Evolutionary conservation across 1,284 basidiomycete genomes (phyloP).

Genomic region (Leccinum subrobustum): DNA sequence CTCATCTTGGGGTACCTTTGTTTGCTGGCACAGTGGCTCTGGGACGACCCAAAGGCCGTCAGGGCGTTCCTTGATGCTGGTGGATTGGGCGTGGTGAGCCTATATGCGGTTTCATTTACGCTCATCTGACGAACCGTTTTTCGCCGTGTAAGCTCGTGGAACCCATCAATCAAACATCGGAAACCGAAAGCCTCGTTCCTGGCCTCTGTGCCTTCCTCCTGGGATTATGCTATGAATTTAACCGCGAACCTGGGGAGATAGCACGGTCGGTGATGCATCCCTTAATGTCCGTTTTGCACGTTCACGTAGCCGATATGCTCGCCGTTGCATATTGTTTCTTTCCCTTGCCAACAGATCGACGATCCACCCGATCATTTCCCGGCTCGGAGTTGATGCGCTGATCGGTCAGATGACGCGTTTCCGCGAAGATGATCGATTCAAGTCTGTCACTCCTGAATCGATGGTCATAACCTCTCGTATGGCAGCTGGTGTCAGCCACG

Average conservation of each 20-base stretch:
- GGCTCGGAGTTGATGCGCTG: conserved; percentile 84
- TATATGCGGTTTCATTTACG: not conserved
- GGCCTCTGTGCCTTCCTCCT: conserved; percentile 91
- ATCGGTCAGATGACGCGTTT: conserved; percentile 84
- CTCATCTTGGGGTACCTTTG: conserved; percentile 86
- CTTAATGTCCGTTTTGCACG: not conserved
- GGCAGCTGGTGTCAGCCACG: conserved; percentile 26
- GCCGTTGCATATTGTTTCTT: not conserved
- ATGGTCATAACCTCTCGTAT: conserved; percentile 39
- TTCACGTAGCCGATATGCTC: not conserved
- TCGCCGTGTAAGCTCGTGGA: conserved; percentile 73
- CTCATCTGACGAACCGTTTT: not conserved
- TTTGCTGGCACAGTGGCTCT: conserved; percentile 90
- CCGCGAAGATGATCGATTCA: conserved; percentile 91
- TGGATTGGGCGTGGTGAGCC: conserved; percentile 84
- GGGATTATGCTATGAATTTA: conserved; percentile 93
- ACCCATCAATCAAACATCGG: conserved; percentile 88
- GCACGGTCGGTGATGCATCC: conserved; percentile 56
- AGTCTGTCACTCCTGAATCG: conserved; percentile 80
- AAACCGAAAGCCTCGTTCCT: conserved; percentile 85
- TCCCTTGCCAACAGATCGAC: conserved; percentile 48
- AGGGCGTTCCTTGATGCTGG: conserved; percentile 89
- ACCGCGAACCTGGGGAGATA: conserved; percentile 89
- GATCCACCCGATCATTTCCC: conserved; percentile 85
- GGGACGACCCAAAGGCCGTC: conserved; percentile 90